phyloP scores from a whole-genome alignment of 75 land plant species.

The Pinus tabuliformis region DNA sequence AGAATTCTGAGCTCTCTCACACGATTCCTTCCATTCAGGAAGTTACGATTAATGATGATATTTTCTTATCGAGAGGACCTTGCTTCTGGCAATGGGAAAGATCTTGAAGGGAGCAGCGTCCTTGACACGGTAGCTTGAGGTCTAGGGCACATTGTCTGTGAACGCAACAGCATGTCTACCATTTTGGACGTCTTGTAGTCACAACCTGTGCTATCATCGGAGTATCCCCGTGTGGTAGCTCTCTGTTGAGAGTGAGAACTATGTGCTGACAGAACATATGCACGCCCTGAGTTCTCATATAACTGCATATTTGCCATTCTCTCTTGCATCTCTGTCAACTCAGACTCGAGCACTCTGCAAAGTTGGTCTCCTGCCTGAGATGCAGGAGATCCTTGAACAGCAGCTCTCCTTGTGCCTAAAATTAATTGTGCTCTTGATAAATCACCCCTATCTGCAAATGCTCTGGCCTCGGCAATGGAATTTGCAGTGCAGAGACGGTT shows the following conservation, averaged over 20 bases:
- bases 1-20: neutral
- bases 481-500: slow-evolving; percentile 22
- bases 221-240: slow-evolving; percentile 33
- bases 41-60: neutral
- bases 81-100: slow-evolving; percentile 21
- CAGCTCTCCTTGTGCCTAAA: slow-evolving; percentile 11
- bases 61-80: slow-evolving; percentile 6
- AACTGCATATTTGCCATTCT: slow-evolving; percentile 37
- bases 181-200: slow-evolving; percentile 38
- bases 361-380: slow-evolving; percentile 28
- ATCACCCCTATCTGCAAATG: slow-evolving; percentile 31
- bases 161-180: slow-evolving; percentile 33
- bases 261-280: slow-evolving; percentile 36
- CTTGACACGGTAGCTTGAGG: slow-evolving; percentile 16
- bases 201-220: slow-evolving; percentile 14
- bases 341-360: slow-evolving; percentile 20
- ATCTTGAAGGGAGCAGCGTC: slow-evolving; percentile 16
- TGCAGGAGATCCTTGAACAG: slow-evolving; percentile 13
- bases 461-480: slow-evolving; percentile 31
- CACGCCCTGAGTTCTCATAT: slow-evolving; percentile 37
- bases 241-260: slow-evolving; percentile 35
- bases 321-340: slow-evolving; percentile 30
- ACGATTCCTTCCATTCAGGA: neutral
- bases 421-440: slow-evolving; percentile 17
- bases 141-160: slow-evolving; percentile 24